These are phyloP conservation scores for Lathyrus tuberosus DNA, from an alignment of 306 rosid genomes.

Conservation along the genomic window DNA sequence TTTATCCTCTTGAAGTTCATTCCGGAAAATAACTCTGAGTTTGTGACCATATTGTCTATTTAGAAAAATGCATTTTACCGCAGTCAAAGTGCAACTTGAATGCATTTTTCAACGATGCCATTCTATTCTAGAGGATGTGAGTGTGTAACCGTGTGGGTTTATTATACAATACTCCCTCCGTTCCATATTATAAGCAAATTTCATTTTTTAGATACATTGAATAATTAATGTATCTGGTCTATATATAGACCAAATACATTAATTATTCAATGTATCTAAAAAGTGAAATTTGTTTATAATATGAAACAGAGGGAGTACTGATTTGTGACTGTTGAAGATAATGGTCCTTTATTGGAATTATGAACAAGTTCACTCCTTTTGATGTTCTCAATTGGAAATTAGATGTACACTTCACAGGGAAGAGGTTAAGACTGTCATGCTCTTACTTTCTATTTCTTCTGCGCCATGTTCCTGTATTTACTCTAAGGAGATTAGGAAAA, in stretches of 20 bases:
- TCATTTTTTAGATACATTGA: no score
- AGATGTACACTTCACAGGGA: no score
- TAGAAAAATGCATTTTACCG: background rate
- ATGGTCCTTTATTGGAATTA: constrained; percentile 16
- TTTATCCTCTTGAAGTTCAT: constrained; percentile 8
- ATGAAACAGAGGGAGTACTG: no score
- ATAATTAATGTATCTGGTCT: no score
- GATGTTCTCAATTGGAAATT: constrained; percentile 29
- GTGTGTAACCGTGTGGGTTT: background rate
- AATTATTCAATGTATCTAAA: no score
- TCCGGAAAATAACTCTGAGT: background rate
- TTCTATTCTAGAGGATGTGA: background rate
- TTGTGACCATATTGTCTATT: constrained; percentile 7
- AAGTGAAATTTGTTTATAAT: no score
- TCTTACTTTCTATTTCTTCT: constrained; percentile 21
- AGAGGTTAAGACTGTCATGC: background rate
- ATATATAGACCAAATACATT: no score
- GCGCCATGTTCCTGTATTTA: constrained; percentile 3
- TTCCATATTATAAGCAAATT: no score
- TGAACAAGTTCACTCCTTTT: constrained; percentile 30
- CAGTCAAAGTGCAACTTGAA: constrained; percentile 5
- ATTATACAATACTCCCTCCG: constrained; percentile 1
- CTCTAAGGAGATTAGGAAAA: constrained; percentile 13
- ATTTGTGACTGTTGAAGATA: constrained; percentile 21
- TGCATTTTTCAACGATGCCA: constrained; percentile 6